A percentile compares a stretch with the other conserved stretches of the same genome.
Evolutionary conservation across 106 monocot species (phyloP).

Genomic region (Dendrobium officinale): DNA sequence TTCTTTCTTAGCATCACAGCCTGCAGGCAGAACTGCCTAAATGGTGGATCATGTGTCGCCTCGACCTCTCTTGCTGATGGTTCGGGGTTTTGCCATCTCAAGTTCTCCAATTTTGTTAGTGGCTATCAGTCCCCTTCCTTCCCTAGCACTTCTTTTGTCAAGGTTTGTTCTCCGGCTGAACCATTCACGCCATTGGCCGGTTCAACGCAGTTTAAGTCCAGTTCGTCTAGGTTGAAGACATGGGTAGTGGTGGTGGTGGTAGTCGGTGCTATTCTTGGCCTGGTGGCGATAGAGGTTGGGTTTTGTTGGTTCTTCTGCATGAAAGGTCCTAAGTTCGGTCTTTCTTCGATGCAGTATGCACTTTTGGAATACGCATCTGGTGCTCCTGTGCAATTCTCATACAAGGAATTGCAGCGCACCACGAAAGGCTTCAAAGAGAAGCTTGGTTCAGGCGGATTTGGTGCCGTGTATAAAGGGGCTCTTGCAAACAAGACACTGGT

Average conservation of each 20-base stretch:
- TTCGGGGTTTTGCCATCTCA: conserved; percentile 61
- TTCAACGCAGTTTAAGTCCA: neutral
- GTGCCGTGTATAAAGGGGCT: conserved; percentile 64
- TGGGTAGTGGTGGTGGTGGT: conserved; percentile 43
- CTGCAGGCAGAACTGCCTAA: conserved; percentile 60
- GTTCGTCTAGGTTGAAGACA: conserved; percentile 18
- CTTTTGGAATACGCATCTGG: conserved; percentile 81
- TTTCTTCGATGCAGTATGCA: conserved; percentile 52
- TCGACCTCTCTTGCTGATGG: conserved; percentile 79
- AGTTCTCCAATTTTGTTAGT: conserved; percentile 42
- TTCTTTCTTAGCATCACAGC: conserved; percentile 64
- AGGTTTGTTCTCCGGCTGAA: conserved; percentile 46
- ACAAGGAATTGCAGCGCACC: conserved; percentile 52
- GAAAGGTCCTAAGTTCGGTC: conserved; percentile 47
- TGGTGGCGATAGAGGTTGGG: conserved; percentile 40
- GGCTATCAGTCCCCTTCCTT: conserved; percentile 64
- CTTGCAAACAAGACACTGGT: conserved; percentile 48
- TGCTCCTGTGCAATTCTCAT: conserved; percentile 74
- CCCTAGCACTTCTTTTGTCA: conserved; percentile 77
- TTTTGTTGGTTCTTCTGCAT: conserved; percentile 69
- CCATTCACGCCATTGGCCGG: conserved; percentile 7
- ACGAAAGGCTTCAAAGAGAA: conserved; percentile 76
- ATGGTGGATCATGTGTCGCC: conserved; percentile 45
- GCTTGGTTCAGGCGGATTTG: conserved; percentile 82
- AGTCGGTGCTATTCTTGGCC: conserved; percentile 27